Evolutionary conservation across 2,329 filamentous ascomycete species (phyloP).

Genomic region (Penicillium sp.): DNA sequence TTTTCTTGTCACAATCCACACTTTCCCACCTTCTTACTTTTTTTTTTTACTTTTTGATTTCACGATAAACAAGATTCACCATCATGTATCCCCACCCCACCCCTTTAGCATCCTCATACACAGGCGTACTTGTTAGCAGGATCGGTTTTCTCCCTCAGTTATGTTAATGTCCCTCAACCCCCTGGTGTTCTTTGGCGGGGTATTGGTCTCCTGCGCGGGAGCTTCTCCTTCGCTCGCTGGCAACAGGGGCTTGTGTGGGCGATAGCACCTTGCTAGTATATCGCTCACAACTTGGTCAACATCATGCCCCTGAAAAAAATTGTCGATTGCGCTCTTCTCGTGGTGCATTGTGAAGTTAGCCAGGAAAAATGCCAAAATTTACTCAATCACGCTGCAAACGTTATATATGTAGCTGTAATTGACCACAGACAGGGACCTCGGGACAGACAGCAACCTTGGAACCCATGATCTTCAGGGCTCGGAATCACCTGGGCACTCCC

Average conservation of each 20-base stretch:
- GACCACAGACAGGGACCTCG: too few species aligned
- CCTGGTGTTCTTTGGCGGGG: slow-evolving; percentile 15
- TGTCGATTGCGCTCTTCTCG: slow-evolving; percentile 11
- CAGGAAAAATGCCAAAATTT: slow-evolving; percentile 21
- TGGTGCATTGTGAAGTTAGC: slow-evolving; percentile 19
- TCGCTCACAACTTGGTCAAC: slow-evolving; percentile 9
- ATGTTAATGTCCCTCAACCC: slow-evolving; percentile 25
- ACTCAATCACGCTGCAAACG: background rate
- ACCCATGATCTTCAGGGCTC: too few species aligned
- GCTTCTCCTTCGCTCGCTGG: slow-evolving; percentile 13
- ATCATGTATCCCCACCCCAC: slow-evolving; percentile 46
- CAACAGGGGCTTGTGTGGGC: slow-evolving; percentile 12
- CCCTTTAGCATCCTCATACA: slow-evolving; percentile 44
- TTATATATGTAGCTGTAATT: background rate
- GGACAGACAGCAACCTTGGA: too few species aligned
- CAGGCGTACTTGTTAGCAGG: slow-evolving; percentile 40
- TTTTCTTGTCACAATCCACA: slow-evolving; percentile 22
- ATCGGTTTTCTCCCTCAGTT: slow-evolving; percentile 29
- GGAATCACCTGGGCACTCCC: too few species aligned
- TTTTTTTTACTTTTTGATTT: slow-evolving; percentile 28
- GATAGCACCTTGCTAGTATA: slow-evolving; percentile 7
- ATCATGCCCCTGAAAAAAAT: slow-evolving; percentile 14
- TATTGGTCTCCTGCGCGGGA: slow-evolving; percentile 11
- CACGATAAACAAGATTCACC: slow-evolving; percentile 52
- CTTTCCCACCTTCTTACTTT: slow-evolving; percentile 12